These are phyloP conservation scores for Salix exigua DNA, from an alignment of 345 rosid genomes.

Conservation along the genomic window DNA sequence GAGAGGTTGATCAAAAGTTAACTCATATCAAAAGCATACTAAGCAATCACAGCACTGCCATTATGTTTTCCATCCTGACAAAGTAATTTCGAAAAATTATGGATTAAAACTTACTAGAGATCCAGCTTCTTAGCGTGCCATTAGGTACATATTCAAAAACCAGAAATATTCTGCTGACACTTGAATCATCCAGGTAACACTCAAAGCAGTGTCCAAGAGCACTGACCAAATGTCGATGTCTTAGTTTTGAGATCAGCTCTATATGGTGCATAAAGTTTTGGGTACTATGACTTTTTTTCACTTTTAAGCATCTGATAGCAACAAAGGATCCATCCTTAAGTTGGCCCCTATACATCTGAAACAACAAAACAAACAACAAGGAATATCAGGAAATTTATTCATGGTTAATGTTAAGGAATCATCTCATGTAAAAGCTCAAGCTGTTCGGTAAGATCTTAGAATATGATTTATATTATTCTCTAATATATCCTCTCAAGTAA, in stretches of 20 bases:
- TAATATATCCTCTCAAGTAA: too few relatives aligned
- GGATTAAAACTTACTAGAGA: conserved; percentile 82
- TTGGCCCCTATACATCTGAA: conserved; percentile 81
- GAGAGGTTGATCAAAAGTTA: background rate
- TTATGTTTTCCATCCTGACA: background rate
- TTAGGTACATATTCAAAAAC: conserved; percentile 84
- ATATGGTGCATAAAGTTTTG: conserved; percentile 77
- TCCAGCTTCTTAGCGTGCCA: conserved; percentile 83
- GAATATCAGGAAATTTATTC: background rate
- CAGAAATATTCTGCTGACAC: conserved; percentile 86
- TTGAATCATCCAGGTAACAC: conserved; percentile 88
- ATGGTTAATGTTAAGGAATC: background rate
- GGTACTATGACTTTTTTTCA: conserved; percentile 72
- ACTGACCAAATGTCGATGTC: conserved; percentile 85
- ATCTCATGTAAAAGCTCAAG: too few relatives aligned
- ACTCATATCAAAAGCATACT: background rate
- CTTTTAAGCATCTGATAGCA: conserved; percentile 78
- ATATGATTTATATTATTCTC: too few relatives aligned
- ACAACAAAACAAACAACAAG: conserved; percentile 6
- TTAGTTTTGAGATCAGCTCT: conserved; percentile 77
- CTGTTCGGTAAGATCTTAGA: too few relatives aligned
- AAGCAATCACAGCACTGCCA: background rate
- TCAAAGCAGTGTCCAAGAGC: conserved; percentile 92
- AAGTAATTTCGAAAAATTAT: conserved; percentile 1
- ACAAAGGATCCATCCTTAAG: conserved; percentile 72